Evolutionary conservation across 805 yeast genomes (phyloP), one percentile per base, ranked within the genome.

Genomic region (Pichia thaimueangensis): DNA sequence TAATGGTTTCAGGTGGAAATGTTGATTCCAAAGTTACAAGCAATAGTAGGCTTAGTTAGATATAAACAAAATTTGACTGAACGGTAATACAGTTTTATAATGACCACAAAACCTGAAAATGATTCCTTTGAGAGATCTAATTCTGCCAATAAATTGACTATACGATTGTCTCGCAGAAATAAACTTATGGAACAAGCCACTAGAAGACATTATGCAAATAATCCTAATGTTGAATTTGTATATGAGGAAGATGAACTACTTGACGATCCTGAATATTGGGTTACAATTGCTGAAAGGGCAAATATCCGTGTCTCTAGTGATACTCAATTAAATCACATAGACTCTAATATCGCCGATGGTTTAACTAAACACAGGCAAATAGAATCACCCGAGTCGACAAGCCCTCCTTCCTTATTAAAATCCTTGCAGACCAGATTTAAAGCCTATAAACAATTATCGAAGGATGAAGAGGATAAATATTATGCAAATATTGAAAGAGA

Each of bases 401-500:
- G 17, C 51, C 57, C 7, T 43, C 2, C 13, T 5, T 37, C 42
- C 6, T 20, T 37, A 10, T 27, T 42, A 13, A 22, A 32, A 15
- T 30, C 59, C 3, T 43, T 69, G 44, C 67, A 62, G 36, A 45
- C 39, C 9, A 57, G 61, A 34, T 71, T 69, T 12, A 45, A 57
- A 25, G 49, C 51, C 6, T 57, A 62, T 11, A 46, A 67, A 12
- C 48, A 51, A 13, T 49, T 60, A 21, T 63, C 65, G 8, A 57
- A 57, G 27, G 47, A 49, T 16, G 68, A 70, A 31, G 74, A 71
- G 42, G 54, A 55, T 31, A 39, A 45, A 25, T 65, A 69, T 41
- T 63, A 67, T 32, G 59, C 61, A 11, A 57, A 60, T 25, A 39
- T 71, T 10, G 60, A 61, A 29, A 45, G 50, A 11, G 74, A 70